These are phyloP conservation scores for Suhomyces bokatorum DNA, from an alignment of 1,139 yeast species.

Conservation along the genomic window DNA sequence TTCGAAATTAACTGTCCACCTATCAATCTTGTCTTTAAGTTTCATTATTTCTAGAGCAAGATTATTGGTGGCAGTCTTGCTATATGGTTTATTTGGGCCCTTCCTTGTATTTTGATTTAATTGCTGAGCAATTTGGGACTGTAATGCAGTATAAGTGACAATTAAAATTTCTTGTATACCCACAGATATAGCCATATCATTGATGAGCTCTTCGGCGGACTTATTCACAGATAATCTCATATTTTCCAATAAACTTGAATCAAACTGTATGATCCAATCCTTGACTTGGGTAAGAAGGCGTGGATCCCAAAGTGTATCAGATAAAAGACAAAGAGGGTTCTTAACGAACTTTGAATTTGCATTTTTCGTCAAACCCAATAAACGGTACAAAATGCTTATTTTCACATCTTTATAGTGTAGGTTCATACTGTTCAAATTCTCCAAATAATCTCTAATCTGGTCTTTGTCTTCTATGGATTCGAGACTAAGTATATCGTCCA, in stretches of 20 bases:
- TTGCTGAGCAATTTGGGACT: constrained; percentile 26
- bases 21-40: constrained; percentile 36
- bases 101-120: constrained; percentile 21
- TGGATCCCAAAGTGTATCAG: constrained; percentile 30
- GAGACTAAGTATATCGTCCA: constrained; percentile 15
- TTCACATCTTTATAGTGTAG: constrained; percentile 53
- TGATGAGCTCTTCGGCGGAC: background rate
- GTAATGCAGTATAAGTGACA: constrained; percentile 44
- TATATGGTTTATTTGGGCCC: constrained; percentile 20
- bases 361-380: constrained; percentile 28
- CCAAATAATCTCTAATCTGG: constrained; percentile 29
- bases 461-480: constrained; percentile 19
- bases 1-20: constrained; percentile 36
- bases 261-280: constrained; percentile 40
- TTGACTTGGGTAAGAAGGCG: constrained; percentile 25
- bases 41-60: constrained; percentile 39
- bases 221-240: constrained; percentile 6
- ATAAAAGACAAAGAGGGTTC: constrained; percentile 20
- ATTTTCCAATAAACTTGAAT: constrained; percentile 18
- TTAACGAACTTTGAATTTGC: background rate
- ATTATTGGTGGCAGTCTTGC: constrained; percentile 29
- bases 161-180: constrained; percentile 57
- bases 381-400: constrained; percentile 34
- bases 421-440: constrained; percentile 27
- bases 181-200: constrained; percentile 21